Evolutionary conservation across 2,329 filamentous ascomycete species (phyloP).

Genomic region (Paradendryphiella salina): DNA sequence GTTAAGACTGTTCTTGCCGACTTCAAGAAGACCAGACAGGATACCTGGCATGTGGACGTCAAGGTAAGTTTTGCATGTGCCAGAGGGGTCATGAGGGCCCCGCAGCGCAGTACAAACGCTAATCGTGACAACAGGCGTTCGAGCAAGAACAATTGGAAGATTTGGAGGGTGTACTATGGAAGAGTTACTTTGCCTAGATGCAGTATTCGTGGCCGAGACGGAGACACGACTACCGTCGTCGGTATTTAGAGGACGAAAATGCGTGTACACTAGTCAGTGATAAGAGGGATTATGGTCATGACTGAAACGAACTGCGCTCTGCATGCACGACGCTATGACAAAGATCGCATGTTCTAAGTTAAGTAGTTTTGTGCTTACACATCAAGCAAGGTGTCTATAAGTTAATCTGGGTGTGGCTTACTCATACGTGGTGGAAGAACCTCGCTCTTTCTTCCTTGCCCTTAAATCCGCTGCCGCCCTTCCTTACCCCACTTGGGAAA

Average conservation of each 20-base stretch:
- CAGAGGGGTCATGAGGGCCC: neutral
- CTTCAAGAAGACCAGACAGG: conserved; percentile 99
- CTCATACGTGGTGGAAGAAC: conserved; percentile 8
- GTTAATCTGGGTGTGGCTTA: conserved; percentile 10
- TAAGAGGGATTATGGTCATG: neutral
- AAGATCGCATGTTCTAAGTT: conserved; percentile 6
- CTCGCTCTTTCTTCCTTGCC: neutral
- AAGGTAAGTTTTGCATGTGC: conserved; percentile 66
- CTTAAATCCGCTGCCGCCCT: conserved; percentile 22
- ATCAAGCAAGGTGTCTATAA: neutral
- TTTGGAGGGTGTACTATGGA: conserved; percentile 95
- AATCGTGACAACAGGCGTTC: conserved; percentile 62
- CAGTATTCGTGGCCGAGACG: neutral
- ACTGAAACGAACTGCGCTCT: conserved; percentile 6
- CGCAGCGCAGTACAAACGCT: neutral
- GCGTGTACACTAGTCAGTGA: conserved; percentile 14
- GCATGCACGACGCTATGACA: conserved; percentile 6
- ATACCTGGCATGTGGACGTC: conserved; percentile 97
- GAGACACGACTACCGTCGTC: neutral
- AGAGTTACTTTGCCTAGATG: conserved; percentile 90
- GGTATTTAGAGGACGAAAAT: neutral
- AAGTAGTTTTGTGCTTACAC: conserved; percentile 1
- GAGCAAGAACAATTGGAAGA: conserved; percentile 92
- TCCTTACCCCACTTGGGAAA: conserved; percentile 21
- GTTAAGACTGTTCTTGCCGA: conserved; percentile 93